Evolutionary conservation across 1,139 yeast species (phyloP).

Genomic region (Pichia cactophila): DNA sequence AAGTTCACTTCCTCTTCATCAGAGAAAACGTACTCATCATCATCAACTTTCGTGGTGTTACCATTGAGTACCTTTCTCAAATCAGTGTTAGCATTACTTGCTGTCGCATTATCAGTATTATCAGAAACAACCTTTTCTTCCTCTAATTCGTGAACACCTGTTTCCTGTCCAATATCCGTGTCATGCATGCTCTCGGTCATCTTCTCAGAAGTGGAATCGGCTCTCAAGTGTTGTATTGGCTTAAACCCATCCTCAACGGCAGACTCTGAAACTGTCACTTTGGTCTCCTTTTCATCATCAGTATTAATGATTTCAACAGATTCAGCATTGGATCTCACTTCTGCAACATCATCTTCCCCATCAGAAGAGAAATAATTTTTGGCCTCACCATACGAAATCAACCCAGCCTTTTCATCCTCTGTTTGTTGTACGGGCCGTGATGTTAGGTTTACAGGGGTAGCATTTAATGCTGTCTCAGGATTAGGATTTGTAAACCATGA

Average conservation of each 20-base stretch:
- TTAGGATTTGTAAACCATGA: conserved; percentile 14
- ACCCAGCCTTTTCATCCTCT: conserved; percentile 43
- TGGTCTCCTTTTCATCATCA: background rate
- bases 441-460: background rate
- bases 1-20: conserved; percentile 72
- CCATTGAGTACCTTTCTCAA: background rate
- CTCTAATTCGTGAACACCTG: background rate
- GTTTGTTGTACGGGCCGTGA: conserved; percentile 13
- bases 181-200: background rate
- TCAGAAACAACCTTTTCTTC: background rate
- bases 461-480: background rate
- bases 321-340: background rate
- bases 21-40: conserved; percentile 56
- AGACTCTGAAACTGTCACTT: background rate
- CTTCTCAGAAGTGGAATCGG: background rate
- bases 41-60: background rate
- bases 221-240: background rate
- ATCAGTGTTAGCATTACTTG: background rate
- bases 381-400: conserved; percentile 44
- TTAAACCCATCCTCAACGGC: background rate
- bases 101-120: background rate
- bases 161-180: background rate
- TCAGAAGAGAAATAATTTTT: conserved; percentile 26
- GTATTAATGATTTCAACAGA: background rate
- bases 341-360: conserved; percentile 2